Percentiles rank a stretch among this genome's conserved stretches.
Conservation (phyloP, 2,329 filamentous ascomycete genomes). For the Xylariaceae sp. region DNA sequence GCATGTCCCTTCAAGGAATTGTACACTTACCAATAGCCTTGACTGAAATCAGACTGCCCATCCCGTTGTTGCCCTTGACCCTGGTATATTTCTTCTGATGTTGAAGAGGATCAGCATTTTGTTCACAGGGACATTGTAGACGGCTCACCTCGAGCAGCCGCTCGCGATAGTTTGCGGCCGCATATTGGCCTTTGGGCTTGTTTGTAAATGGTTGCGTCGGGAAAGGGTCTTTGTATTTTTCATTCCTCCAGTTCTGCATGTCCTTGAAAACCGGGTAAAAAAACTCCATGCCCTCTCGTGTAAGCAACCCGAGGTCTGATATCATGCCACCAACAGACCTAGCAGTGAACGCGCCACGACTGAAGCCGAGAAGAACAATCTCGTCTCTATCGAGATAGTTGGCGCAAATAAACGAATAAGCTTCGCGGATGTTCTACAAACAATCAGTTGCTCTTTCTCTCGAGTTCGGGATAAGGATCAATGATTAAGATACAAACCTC, state of each 20-base stretch:
- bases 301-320: constrained; percentile 47
- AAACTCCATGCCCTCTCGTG: constrained; percentile 48
- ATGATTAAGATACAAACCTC: constrained; percentile 37
- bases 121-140: neutral
- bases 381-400: constrained; percentile 58
- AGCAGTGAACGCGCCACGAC: constrained; percentile 55
- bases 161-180: constrained; percentile 40
- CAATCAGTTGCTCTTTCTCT: constrained; percentile 9
- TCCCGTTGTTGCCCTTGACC: constrained; percentile 34
- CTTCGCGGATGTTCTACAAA: constrained; percentile 50
- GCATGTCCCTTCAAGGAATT: constrained; percentile 1
- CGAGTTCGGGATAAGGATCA: neutral
- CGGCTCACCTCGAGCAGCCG: constrained; percentile 38
- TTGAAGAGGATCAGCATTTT: constrained; percentile 4
- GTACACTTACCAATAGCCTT: constrained; percentile 37
- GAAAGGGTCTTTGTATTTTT: constrained; percentile 44
- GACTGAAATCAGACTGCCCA: constrained; percentile 43
- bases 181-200: constrained; percentile 44
- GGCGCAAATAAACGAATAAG: constrained; percentile 58
- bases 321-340: constrained; percentile 55
- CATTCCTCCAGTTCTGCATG: constrained; percentile 50
- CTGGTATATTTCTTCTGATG: constrained; percentile 35
- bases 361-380: constrained; percentile 55
- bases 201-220: constrained; percentile 43
- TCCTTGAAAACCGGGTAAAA: constrained; percentile 56